These are phyloP conservation scores for Nicotiana tabacum DNA, from an alignment of 257 asterid genomes.

Conservation along the genomic window DNA sequence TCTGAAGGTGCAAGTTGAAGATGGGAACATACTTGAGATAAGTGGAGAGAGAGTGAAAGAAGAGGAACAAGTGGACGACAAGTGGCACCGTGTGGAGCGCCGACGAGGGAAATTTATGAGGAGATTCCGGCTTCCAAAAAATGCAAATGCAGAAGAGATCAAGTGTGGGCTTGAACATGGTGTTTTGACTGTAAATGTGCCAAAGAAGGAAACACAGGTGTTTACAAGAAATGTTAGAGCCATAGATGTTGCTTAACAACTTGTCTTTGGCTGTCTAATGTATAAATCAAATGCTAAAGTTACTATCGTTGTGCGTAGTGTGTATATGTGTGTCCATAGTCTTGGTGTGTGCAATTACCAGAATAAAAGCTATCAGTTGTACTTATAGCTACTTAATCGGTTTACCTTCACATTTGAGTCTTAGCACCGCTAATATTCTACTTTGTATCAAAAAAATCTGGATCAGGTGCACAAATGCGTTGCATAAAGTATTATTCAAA, in stretches of 20 bases:
- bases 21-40: conserved; percentile 20
- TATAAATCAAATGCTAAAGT: not conserved
- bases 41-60: conserved; percentile 27
- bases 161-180: conserved; percentile 28
- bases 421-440: too few relatives aligned
- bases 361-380: not conserved
- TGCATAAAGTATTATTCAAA: too few relatives aligned
- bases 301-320: not conserved
- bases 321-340: too few relatives aligned
- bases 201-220: not conserved
- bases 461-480: too few relatives aligned
- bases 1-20: conserved; percentile 38
- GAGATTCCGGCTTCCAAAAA: conserved; percentile 36
- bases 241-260: not conserved
- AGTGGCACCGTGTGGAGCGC: conserved; percentile 37
- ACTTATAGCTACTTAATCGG: not conserved
- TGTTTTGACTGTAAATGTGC: conserved; percentile 18
- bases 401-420: too few relatives aligned
- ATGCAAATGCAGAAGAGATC: conserved; percentile 19
- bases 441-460: too few relatives aligned
- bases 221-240: conserved; percentile 2
- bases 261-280: not conserved
- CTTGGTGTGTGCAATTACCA: not conserved
- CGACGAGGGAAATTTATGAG: conserved; percentile 22
- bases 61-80: conserved; percentile 22